phyloP scores from a whole-genome alignment of 371 early-diverging fungal species.

The Saksenaea oblongispora region DNA sequence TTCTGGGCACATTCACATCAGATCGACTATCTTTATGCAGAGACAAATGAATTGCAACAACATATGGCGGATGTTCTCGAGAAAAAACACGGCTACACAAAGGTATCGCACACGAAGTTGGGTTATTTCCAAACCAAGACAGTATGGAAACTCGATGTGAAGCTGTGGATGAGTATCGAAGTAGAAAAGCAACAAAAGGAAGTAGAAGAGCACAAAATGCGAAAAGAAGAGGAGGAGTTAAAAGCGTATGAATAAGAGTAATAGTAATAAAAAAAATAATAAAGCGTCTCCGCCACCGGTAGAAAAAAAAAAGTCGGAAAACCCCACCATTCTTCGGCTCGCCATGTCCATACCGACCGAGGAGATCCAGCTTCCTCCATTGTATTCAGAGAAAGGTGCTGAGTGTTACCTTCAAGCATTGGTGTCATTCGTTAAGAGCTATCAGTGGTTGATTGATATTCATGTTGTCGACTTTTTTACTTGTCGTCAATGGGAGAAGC shows the following conservation, averaged over 20 bases:
- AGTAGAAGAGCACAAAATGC: slow-evolving; percentile 18
- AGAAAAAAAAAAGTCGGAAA: background rate
- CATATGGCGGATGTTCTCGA: slow-evolving; percentile 32
- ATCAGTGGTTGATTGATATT: slow-evolving; percentile 46
- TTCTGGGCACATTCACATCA: slow-evolving; percentile 50
- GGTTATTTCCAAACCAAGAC: slow-evolving; percentile 31
- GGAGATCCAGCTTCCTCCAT: slow-evolving; percentile 5
- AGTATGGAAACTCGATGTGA: slow-evolving; percentile 45
- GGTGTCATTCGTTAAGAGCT: slow-evolving; percentile 26
- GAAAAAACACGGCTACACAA: slow-evolving; percentile 41
- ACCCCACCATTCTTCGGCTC: background rate
- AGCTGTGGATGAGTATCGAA: slow-evolving; percentile 47
- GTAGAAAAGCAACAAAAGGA: slow-evolving; percentile 29
- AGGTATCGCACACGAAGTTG: slow-evolving; percentile 27
- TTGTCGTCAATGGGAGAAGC: slow-evolving; percentile 41
- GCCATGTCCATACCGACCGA: background rate
- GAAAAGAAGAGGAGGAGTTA: slow-evolving; percentile 42
- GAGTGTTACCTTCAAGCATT: slow-evolving; percentile 39
- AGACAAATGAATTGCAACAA: slow-evolving; percentile 41
- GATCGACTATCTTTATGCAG: slow-evolving; percentile 50
- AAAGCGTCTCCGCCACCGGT: background rate
- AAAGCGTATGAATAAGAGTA: slow-evolving; percentile 30
- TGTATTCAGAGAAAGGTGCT: slow-evolving; percentile 4
- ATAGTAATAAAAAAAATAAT: background rate
- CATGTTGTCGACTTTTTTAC: slow-evolving; percentile 59